phyloP scores from a whole-genome alignment of 495 filamentous ascomycete species.

The Viridothelium virens region DNA sequence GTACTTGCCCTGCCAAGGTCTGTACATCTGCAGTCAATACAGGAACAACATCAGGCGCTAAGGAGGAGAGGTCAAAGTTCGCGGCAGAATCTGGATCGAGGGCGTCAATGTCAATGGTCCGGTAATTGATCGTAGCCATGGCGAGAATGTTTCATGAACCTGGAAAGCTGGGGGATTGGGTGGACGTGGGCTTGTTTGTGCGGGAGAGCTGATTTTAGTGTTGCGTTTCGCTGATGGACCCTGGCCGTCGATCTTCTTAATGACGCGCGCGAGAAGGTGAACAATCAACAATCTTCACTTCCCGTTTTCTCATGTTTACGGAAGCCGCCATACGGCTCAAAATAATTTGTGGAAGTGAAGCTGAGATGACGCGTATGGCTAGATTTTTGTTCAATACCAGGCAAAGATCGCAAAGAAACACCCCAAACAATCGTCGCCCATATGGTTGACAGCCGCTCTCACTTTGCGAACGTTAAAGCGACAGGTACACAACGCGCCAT shows the following conservation, averaged over 20 bases:
- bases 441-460: background rate
- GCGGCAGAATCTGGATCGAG: conserved; percentile 76
- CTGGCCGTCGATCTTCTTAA: background rate
- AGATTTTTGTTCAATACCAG: background rate
- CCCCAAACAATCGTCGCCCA: background rate
- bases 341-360: background rate
- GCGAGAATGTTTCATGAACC: conserved; percentile 8
- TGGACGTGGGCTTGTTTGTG: conserved; percentile 14
- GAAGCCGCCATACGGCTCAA: background rate
- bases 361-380: background rate
- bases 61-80: conserved; percentile 78
- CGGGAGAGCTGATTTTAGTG: background rate
- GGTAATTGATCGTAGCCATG: conserved; percentile 65
- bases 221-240: background rate
- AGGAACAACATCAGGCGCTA: conserved; percentile 62
- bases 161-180: background rate
- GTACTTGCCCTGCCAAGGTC: conserved; percentile 63
- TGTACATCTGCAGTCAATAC: conserved; percentile 65
- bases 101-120: conserved; percentile 88
- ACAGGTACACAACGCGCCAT: background rate
- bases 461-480: background rate
- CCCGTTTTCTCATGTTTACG: background rate
- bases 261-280: conserved; percentile 3
- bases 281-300: conserved; percentile 1
- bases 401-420: background rate